Percentiles rank a stretch among this genome's conserved stretches.
Evolutionary conservation across 2,329 filamentous ascomycete genomes (phyloP).

Genomic region (Penicillium paneum): DNA sequence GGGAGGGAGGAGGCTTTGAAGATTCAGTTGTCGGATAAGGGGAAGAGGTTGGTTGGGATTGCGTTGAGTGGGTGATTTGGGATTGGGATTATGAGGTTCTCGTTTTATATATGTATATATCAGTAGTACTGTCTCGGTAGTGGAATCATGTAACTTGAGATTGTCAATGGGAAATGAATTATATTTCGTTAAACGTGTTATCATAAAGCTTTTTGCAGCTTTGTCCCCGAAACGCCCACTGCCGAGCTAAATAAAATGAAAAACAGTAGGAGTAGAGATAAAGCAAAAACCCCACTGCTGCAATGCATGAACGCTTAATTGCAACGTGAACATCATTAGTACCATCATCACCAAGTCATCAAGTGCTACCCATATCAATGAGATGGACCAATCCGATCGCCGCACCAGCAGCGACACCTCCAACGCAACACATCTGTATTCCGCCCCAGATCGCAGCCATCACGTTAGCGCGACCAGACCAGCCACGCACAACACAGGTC

Average conservation of each 20-base stretch:
- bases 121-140: background rate
- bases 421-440: constrained; percentile 62
- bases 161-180: background rate
- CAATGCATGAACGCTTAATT: constrained; percentile 4
- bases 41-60: constrained; percentile 60
- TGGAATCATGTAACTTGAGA: background rate
- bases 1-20: constrained; percentile 63
- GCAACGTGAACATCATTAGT: background rate
- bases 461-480: constrained; percentile 46
- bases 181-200: background rate
- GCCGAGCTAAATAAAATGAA: background rate
- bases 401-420: constrained; percentile 63
- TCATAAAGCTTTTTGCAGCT: background rate
- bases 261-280: background rate
- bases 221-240: constrained; percentile 1
- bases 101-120: background rate
- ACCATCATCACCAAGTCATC: background rate
- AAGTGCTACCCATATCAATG: constrained; percentile 44
- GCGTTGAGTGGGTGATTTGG: constrained; percentile 55
- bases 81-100: constrained; percentile 54
- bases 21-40: constrained; percentile 63
- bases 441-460: constrained; percentile 58
- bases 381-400: constrained; percentile 61
- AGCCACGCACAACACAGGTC: constrained; percentile 47
- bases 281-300: background rate